Percentiles rank a stretch among this genome's conserved stretches.
These are phyloP conservation scores for Podosphaera xanthii DNA, from an alignment of 2,329 filamentous ascomycete genomes.

Conservation along the genomic window DNA sequence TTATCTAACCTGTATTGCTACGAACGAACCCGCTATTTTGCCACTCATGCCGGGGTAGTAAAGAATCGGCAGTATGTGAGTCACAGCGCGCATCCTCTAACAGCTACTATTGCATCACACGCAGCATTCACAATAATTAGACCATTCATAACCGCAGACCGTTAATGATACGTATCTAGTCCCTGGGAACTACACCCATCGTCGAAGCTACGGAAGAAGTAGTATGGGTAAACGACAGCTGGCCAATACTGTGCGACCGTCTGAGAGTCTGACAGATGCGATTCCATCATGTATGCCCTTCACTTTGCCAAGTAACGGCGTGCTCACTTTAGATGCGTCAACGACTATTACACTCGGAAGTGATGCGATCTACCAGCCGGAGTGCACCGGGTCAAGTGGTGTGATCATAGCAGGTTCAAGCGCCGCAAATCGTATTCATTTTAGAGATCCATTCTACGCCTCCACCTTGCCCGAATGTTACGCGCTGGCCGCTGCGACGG, in stretches of 20 bases:
- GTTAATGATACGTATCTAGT: too few species aligned
- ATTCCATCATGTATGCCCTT: constrained; percentile 35
- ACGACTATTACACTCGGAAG: constrained; percentile 20
- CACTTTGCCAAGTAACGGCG: constrained; percentile 33
- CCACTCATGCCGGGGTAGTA: too few species aligned
- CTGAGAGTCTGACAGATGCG: constrained; percentile 17
- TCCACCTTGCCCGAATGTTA: constrained; percentile 87
- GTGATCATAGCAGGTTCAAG: constrained; percentile 10
- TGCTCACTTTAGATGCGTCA: constrained; percentile 20
- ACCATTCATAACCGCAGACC: too few species aligned
- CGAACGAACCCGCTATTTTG: too few species aligned
- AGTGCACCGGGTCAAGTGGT: constrained; percentile 21
- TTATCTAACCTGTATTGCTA: too few species aligned
- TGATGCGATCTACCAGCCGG: constrained; percentile 25
- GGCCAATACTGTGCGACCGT: constrained; percentile 11
- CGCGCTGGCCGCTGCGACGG: constrained; percentile 69
- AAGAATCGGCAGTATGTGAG: too few species aligned
- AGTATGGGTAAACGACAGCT: constrained; percentile 13
- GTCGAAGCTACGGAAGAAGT: background rate
- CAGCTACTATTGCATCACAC: too few species aligned
- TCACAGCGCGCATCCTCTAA: too few species aligned
- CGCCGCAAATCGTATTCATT: constrained; percentile 22
- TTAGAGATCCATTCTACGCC: constrained; percentile 75
- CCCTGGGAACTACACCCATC: constrained; percentile 1
- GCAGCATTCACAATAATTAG: too few species aligned